Percentiles rank a stretch among this genome's conserved stretches.
phyloP scores from a whole-genome alignment of 805 yeast species.

The Komagataella pseudopastoris region DNA sequence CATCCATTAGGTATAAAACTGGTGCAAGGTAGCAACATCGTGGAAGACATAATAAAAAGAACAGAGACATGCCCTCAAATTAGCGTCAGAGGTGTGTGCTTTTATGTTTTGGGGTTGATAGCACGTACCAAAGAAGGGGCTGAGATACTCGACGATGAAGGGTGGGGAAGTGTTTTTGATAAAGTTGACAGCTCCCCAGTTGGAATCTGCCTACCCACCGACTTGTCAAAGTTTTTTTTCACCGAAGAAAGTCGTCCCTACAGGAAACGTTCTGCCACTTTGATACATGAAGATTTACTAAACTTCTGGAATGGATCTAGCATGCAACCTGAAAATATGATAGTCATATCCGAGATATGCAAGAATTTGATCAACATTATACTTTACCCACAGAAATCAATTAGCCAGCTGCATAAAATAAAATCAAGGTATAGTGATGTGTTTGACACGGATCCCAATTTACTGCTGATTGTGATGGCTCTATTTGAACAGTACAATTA shows the following conservation, averaged over 20 bases:
- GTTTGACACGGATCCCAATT: constrained; percentile 37
- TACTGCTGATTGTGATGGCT: constrained; percentile 38
- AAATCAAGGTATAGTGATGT: constrained; percentile 34
- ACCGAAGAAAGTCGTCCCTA: neutral
- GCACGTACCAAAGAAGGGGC: constrained; percentile 66
- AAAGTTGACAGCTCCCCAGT: constrained; percentile 25
- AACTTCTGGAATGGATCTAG: neutral
- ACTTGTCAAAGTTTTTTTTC: constrained; percentile 8
- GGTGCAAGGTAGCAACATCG: constrained; percentile 31
- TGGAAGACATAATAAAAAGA: constrained; percentile 38
- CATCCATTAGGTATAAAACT: constrained; percentile 54
- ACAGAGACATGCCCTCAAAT: constrained; percentile 33
- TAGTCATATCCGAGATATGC: constrained; percentile 12
- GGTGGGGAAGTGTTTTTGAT: constrained; percentile 47
- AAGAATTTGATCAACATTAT: constrained; percentile 14
- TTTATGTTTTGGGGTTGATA: constrained; percentile 63
- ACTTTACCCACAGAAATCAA: constrained; percentile 15
- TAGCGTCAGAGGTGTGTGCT: constrained; percentile 65
- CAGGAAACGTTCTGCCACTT: neutral
- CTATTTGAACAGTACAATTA: constrained; percentile 45
- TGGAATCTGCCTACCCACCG: constrained; percentile 14
- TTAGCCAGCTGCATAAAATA: constrained; percentile 29
- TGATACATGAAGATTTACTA: constrained; percentile 1
- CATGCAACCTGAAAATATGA: constrained; percentile 1
- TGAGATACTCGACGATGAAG: constrained; percentile 70